Evolutionary conservation across 805 yeast genomes (phyloP), one percentile per base, ranked within the genome.

Genomic region (Saturnispora sanitii): DNA sequence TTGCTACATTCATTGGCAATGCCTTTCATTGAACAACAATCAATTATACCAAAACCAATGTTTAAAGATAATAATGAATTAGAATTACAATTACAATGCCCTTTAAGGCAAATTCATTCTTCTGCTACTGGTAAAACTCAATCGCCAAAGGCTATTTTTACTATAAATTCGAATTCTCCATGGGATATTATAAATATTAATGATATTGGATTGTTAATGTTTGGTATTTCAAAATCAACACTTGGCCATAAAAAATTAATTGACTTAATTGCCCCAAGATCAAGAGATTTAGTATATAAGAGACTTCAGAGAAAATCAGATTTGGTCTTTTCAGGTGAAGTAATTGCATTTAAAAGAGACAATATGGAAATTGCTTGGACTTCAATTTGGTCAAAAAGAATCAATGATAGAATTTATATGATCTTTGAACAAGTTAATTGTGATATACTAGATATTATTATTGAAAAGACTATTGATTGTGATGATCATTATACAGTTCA

Each of bases 391-490:
- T 94, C 92, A 1, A 87, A 87, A 52, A 66, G 76, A 44, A 77
- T 79, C 49, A 79, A 79, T 3, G 74, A 74, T 33, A 60, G 83
- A 41, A 70, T 87, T 40, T 80, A 86, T 37, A 79, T 92, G 64
- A 85, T 85, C 65, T 79, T 88, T 54, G 95, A 87, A 53, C 92
- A 85, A 54, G 85, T 87, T 22, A 83, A 77, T 2, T 75, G 81
- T 53, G 77, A 72, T 51, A 76, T 80, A n/a, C 66, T 77, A 42
- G 84, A 79, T 52, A 58, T 79, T 8, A 57, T 67, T 9, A 60
- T 77, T 19, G 65, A 64, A 57, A 67, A 71, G 57, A 47, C 62
- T 42, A 23, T 16, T 9, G 53, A 43, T 2, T 23, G 38, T 4
- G 23, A 37, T 9, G 47, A 48, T 2, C 48, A 43, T 15, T 37